Evolutionary conservation across 306 rosid genomes (phyloP).

Genomic region (Cicer judaicum): DNA sequence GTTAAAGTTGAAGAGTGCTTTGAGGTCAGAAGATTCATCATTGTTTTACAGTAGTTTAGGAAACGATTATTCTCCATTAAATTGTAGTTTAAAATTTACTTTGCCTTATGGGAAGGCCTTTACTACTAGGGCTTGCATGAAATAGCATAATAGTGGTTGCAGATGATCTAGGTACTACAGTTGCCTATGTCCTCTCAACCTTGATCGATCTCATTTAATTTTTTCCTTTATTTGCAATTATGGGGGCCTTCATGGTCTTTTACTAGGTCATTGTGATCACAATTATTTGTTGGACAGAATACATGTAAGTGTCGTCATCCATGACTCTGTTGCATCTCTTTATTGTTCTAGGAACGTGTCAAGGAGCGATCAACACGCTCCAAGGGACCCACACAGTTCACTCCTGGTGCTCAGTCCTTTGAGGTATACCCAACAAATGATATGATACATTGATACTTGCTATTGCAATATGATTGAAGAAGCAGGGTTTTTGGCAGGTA

Average conservation of each 20-base stretch:
- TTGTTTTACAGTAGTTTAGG: conserved; percentile 26
- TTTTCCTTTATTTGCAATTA: conserved; percentile 29
- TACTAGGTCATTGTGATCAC: conserved; percentile 34
- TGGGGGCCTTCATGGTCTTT: conserved; percentile 20
- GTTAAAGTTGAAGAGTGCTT: conserved; percentile 93
- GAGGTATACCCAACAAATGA: conserved; percentile 59
- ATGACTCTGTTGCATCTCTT: conserved; percentile 20
- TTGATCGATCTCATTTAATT: conserved; percentile 23
- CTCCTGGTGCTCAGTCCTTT: conserved; percentile 55
- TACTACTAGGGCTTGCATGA: conserved; percentile 34
- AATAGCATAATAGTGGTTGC: conserved; percentile 38
- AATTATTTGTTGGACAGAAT: conserved; percentile 35
- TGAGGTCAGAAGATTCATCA: conserved; percentile 68
- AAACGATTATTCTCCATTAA: conserved; percentile 19
- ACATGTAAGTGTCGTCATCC: conserved; percentile 3
- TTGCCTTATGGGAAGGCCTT: conserved; percentile 29
- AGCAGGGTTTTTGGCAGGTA: conserved; percentile 7
- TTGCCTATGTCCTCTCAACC: conserved; percentile 21
- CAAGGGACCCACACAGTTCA: conserved; percentile 58
- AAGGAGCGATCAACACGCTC: conserved; percentile 69
- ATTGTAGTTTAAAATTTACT: conserved; percentile 27
- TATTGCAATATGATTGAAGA: conserved; percentile 16
- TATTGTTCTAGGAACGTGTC: conserved; percentile 72
- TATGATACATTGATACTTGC: conserved; percentile 19
- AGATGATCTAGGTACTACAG: conserved; percentile 26